Evolutionary conservation across 352 stramenopile species (phyloP), one percentile per base, ranked within the genome.

Genomic region (Globisporangium canariense): DNA sequence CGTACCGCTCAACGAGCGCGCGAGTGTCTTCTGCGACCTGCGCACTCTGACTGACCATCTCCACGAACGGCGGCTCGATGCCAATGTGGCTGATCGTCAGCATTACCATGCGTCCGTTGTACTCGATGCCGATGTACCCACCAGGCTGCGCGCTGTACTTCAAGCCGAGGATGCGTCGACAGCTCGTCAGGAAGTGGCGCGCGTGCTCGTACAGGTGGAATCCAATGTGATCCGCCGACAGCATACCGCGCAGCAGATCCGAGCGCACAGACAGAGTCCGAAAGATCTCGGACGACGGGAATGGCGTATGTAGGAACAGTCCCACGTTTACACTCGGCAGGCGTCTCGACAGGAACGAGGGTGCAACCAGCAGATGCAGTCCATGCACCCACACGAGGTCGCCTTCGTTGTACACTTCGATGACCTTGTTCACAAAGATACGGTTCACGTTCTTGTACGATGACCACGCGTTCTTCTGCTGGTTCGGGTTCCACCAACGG

Each of bases 241-340:
- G 80, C 76, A 99, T 98, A 20, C 96, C 96, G 51, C 95, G 86
- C 30, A 99, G 72, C 55, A 99, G 68, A 66, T 99, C 97, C 47
- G 98, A 96, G 28, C 97, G 88, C 62, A 98, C 97, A 41, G 95
- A 98, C 0, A 99, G 79, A 2, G 97, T 99, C 41, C 97, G 85
- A 71, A 99, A 99, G 47, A 99, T 99, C 74, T 99, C 98, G 0
- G 94, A 99, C 58, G 92, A 98, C 30, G 98, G 98, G 74, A 99
- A 99, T 10, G 98, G 98, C n/a, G 97, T 99, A 74, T 99, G 97
- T 38, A 99, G 71, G 69, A 99, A 99, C 16, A 99, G 83, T 11
- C 97, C 97, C 59, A 99, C 94, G 67, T 98, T 98, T 41, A 98
- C 97, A 28, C 76, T 79, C 36, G 91, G 92, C 47, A 99, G 82